Evolutionary conservation across 306 rosid species (phyloP), one percentile per base, ranked within the genome.

Genomic region (Medicago lupulina): DNA sequence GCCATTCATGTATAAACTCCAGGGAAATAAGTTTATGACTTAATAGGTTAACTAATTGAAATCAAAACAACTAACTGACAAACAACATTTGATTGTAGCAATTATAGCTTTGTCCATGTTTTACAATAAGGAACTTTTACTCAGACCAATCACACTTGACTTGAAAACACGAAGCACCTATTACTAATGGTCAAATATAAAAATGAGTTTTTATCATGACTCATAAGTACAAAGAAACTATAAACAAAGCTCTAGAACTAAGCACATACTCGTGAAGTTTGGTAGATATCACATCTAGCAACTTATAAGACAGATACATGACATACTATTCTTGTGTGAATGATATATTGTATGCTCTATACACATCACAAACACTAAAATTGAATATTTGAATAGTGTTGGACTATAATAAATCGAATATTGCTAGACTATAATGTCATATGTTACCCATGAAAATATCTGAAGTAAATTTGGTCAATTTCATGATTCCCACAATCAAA

Each of bases 401-500:
- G 18, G 12, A 15, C 31, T 15, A 71, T 49, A 46, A 8, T 15
- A 18, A 70, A 18, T 54, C 2, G 43, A 58, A 53, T 8, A 34
- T 31, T 28, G 62, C 16, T 61, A 38, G 12, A 15, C 31, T 8
- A 19, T 40, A 47, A 43, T 13, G 73, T 43, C 11, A 25, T 11
- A 59, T 43, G 43, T 36, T 18, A 34, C 38, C 44, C 57, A 59
- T 73, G 51, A 51, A 44, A 65, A 44, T 17, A 67, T 72, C 39
- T 23, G 67, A 53, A 55, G 46, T 58, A 40, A 72, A 67, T 76
- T 74, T 63, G 51, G n/a, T 81, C 70, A 38, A 36, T 72, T 64
- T 71, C 73, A 76, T 40, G 60, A 76, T 49, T 71, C 51, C 23
- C 51, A 64, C 49, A 81, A 71, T 23, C 55, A 76, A 55, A 28